phyloP scores from a whole-genome alignment of 257 asterid species.

The Fraxinus americana region DNA sequence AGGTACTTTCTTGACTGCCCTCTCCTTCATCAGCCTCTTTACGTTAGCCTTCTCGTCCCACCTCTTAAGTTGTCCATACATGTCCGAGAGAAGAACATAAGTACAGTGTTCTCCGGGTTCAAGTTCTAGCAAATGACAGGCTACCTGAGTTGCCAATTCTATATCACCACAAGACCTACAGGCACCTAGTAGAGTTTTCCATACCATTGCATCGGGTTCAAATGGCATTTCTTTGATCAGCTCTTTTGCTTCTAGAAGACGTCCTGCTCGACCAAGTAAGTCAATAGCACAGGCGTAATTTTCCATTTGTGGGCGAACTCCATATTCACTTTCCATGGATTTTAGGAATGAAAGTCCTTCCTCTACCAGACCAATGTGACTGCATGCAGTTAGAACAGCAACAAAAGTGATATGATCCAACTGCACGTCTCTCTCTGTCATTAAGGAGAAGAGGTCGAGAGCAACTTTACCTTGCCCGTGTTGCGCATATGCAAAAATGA shows the following conservation, averaged over 20 bases:
- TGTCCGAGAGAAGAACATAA: slow-evolving; percentile 73
- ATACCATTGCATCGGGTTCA: slow-evolving; percentile 73
- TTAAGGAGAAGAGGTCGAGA: slow-evolving; percentile 59
- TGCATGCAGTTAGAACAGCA: slow-evolving; percentile 83
- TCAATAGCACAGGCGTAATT: slow-evolving; percentile 86
- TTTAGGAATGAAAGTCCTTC: slow-evolving; percentile 61
- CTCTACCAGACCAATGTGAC: slow-evolving; percentile 83
- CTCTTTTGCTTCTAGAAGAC: slow-evolving; percentile 58
- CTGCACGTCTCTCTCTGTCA: slow-evolving; percentile 53
- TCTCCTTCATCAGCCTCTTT: slow-evolving; percentile 72
- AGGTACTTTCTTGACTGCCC: slow-evolving; percentile 69
- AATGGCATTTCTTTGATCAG: slow-evolving; percentile 73
- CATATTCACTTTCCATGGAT: slow-evolving; percentile 60
- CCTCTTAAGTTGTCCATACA: slow-evolving; percentile 68
- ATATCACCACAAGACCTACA: slow-evolving; percentile 85
- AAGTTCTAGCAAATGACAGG: slow-evolving; percentile 51
- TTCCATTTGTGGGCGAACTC: slow-evolving; percentile 71
- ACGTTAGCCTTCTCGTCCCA: slow-evolving; percentile 80
- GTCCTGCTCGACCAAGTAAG: slow-evolving; percentile 84
- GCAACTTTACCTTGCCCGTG: slow-evolving; percentile 79
- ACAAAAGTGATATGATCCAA: slow-evolving; percentile 83
- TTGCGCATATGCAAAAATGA: slow-evolving; percentile 81
- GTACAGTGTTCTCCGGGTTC: slow-evolving; percentile 89
- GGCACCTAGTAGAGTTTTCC: slow-evolving; percentile 76
- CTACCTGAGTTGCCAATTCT: slow-evolving; percentile 65